These are phyloP conservation scores for Aspergillus brunneoviolaceus DNA, from an alignment of 2,329 filamentous ascomycete genomes.

Conservation along the genomic window DNA sequence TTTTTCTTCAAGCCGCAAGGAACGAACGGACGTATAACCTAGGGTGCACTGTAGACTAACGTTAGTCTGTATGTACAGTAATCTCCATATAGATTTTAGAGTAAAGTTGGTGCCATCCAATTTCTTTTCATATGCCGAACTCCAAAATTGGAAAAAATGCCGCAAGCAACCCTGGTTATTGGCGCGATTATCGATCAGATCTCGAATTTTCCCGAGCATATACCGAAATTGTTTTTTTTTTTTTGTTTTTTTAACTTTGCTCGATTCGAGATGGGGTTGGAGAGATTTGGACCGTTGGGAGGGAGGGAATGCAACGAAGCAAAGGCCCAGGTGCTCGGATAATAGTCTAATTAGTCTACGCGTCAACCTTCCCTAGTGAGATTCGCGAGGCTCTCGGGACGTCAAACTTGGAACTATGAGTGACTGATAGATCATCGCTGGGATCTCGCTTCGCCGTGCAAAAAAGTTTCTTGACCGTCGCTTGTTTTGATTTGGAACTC, in stretches of 20 bases:
- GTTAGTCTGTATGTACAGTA: too few species aligned
- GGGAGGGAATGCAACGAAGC: too few species aligned
- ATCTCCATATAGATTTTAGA: not conserved
- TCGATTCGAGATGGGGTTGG: too few species aligned
- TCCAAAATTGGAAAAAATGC: constrained; percentile 1
- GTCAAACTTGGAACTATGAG: too few species aligned
- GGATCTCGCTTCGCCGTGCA: not conserved
- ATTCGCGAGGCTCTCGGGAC: not conserved
- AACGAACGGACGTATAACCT: not conserved
- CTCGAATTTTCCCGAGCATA: constrained; percentile 17
- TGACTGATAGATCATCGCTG: not conserved
- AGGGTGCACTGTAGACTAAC: too few species aligned
- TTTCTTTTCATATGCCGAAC: constrained; percentile 5
- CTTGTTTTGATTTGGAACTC: too few species aligned
- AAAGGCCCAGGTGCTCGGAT: not conserved
- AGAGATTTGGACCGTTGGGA: too few species aligned
- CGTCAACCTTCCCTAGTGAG: not conserved
- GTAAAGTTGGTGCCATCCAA: too few species aligned
- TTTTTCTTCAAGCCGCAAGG: not conserved
- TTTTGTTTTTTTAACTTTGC: too few species aligned
- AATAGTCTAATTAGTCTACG: not conserved
- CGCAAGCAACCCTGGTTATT: not conserved
- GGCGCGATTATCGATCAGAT: constrained; percentile 4
- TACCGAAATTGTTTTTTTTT: constrained; percentile 10
- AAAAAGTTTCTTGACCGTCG: too few species aligned